Conservation (phyloP, 2,329 filamentous ascomycete genomes). For the Alternaria consortialis region DNA sequence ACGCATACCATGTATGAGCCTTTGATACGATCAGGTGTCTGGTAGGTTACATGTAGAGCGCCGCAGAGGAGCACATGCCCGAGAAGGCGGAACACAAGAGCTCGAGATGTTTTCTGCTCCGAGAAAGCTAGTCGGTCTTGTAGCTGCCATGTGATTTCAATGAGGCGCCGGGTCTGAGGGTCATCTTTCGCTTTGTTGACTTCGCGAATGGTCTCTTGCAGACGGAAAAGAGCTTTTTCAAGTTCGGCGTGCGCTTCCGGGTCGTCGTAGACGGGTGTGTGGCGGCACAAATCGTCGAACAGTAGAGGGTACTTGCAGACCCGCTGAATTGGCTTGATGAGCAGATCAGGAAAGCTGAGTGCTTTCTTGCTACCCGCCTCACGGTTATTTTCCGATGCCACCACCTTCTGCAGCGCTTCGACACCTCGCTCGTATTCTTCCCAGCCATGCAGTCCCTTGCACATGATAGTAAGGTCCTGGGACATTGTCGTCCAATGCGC, state of each 20-base stretch:
- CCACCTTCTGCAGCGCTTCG: conserved; percentile 79
- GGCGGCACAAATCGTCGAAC: conserved; percentile 82
- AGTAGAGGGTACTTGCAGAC: conserved; percentile 91
- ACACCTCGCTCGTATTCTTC: conserved; percentile 83
- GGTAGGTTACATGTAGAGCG: conserved; percentile 83
- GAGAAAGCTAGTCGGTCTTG: conserved; percentile 83
- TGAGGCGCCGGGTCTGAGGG: conserved; percentile 70
- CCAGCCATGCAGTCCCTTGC: conserved; percentile 76
- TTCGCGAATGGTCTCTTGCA: conserved; percentile 78
- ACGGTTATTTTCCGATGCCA: conserved; percentile 74
- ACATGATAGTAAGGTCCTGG: conserved; percentile 75
- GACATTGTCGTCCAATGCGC: conserved; percentile 88
- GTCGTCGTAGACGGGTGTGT: conserved; percentile 85
- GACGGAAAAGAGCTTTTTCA: conserved; percentile 73
- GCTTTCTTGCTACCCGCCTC: conserved; percentile 74
- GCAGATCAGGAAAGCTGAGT: conserved; percentile 81
- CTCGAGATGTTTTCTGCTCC: conserved; percentile 59
- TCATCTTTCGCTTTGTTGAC: conserved; percentile 89
- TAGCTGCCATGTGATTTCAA: conserved; percentile 85
- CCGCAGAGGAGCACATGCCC: conserved; percentile 85
- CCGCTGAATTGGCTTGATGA: conserved; percentile 96
- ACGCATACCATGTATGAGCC: conserved; percentile 87
- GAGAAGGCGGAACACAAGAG: conserved; percentile 73
- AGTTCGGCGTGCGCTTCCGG: conserved; percentile 83
- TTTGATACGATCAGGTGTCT: conserved; percentile 70